phyloP scores from a whole-genome alignment of 176 grass and related monocot species.

The Guadua angustifolia region DNA sequence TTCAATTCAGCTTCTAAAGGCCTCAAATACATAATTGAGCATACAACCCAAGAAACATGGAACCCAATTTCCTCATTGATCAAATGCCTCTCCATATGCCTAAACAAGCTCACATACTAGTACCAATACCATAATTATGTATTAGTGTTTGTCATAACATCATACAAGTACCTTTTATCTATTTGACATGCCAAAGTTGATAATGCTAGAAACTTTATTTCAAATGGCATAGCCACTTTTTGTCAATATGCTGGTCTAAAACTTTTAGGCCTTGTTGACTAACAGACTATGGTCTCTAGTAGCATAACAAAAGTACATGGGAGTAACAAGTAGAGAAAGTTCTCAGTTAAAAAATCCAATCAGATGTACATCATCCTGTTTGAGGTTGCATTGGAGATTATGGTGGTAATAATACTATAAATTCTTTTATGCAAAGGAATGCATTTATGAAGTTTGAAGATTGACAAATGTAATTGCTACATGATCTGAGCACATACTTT shows the following conservation, averaged over 20 bases:
- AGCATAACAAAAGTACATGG: not conserved
- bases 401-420: not conserved
- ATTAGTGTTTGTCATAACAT: too few relatives aligned
- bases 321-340: not conserved
- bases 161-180: too few relatives aligned
- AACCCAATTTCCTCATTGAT: too few relatives aligned
- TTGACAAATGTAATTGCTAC: not conserved
- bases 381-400: not conserved
- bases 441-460: not conserved
- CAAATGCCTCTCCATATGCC: too few relatives aligned
- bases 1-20: too few relatives aligned
- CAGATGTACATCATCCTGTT: not conserved
- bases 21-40: too few relatives aligned
- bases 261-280: not conserved
- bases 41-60: too few relatives aligned
- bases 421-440: not conserved
- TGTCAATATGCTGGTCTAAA: not conserved
- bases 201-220: not conserved
- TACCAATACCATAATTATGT: too few relatives aligned
- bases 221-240: not conserved
- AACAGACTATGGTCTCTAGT: not conserved
- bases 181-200: too few relatives aligned
- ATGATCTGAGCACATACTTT: not conserved
- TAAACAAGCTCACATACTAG: too few relatives aligned
- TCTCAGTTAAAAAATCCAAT: not conserved